Base-by-base conservation (phyloP, 352 stramenopile species). In the Phytophthora citrophthora region DNA sequence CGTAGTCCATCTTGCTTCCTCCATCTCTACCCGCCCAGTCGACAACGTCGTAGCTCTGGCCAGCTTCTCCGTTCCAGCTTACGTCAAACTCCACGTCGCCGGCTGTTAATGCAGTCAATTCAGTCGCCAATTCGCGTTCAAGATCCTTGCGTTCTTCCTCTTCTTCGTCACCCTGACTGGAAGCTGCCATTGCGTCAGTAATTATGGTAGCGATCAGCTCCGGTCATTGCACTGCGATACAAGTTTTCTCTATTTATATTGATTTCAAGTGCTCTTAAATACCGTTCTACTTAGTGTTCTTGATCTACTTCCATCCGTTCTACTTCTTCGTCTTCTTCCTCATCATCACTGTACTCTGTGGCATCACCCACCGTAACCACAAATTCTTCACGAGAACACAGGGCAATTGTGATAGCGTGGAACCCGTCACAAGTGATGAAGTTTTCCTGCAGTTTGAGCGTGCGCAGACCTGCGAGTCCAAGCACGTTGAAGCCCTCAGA, bases 341-440 rank as follows among this genome's bases (percentile, higher is more conserved):
- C 62, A 16, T 66, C 52, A 1, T 50, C 27, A 23, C 38, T 41
- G 18, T 32, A 20, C 24, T 47, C 26, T 13, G 23, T 43, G 12
- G 31, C 39, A 32, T 57, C 46, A 27, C 54, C 58, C 11, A 64
- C 36, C 8, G 61, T 61, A 7, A 52, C 48, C n/a, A 68, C 48
- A 16, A 71, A 72, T 12, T 44, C 61, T 56, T 70, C 34, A 1
- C 63, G 56, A 27, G 59, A 61, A 15, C 70, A 79, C 4, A 88
- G 32, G 10, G 76, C 71, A 57, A 85, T 85, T 3, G 76, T 72
- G 26, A 91, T 76, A 15, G 77, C 79, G 32, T 83, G 68, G 46
- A 89, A 89, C 12, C 81, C 81, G n/a, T 80, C 69, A 24, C 74
- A 78, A 5, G 79, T 82, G 51, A 91, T 90, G 36, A 83, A 92